Evolutionary conservation across 108 stramenopile species (phyloP).

Genomic region (Seminavis robusta): DNA sequence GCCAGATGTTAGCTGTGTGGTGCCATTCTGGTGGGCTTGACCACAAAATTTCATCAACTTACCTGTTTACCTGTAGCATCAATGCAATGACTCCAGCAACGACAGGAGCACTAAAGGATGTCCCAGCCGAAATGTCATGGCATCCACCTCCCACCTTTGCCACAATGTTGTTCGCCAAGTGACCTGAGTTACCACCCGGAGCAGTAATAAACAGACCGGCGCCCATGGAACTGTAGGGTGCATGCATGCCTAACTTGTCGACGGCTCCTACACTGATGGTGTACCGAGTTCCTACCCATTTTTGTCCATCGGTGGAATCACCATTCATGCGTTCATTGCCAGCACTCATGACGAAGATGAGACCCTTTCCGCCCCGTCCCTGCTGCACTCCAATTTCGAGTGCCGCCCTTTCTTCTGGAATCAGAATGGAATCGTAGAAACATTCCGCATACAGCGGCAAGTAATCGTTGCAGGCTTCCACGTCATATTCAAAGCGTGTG

Average conservation of each 20-base stretch:
- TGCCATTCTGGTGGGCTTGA: too few species aligned
- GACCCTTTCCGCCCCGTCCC: conserved; percentile 47
- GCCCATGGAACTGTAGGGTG: conserved; percentile 36
- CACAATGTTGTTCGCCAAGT: conserved; percentile 10
- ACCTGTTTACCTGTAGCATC: conserved; percentile 44
- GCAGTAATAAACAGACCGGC: conserved; percentile 35
- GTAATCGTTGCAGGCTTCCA: conserved; percentile 32
- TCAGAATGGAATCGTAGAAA: conserved; percentile 10
- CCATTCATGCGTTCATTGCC: conserved; percentile 35
- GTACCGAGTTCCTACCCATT: conserved; percentile 24
- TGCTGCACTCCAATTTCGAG: conserved; percentile 12
- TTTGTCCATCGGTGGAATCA: conserved; percentile 33
- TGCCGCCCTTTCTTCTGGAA: background rate
- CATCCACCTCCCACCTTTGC: conserved; percentile 25
- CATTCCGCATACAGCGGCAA: conserved; percentile 32
- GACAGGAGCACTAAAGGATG: conserved; percentile 36
- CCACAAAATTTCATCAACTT: too few species aligned
- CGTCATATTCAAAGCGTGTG: conserved; percentile 12
- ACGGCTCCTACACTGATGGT: conserved; percentile 45
- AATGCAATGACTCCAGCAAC: conserved; percentile 45
- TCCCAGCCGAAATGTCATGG: conserved; percentile 18
- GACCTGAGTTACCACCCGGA: conserved; percentile 38
- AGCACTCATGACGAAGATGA: conserved; percentile 34
- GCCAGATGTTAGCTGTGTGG: too few species aligned
- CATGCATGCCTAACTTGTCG: conserved; percentile 24